These are phyloP conservation scores for Suhomyces prunicola DNA, from an alignment of 805 yeast species.

Conservation along the genomic window DNA sequence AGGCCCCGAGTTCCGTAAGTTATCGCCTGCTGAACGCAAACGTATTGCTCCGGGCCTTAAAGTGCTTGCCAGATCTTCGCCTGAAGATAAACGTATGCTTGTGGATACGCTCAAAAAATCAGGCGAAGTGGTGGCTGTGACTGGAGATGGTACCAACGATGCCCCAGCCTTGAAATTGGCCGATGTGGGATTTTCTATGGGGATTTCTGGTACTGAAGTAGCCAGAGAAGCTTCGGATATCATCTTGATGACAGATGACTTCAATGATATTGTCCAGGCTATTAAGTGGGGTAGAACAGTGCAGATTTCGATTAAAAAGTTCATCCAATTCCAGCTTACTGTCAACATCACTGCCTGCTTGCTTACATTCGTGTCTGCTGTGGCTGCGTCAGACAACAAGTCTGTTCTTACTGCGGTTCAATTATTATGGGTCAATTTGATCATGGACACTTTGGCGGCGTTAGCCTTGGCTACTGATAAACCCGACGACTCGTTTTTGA, in stretches of 20 bases:
- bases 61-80: slow-evolving; percentile 91
- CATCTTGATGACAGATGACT: slow-evolving; percentile 90
- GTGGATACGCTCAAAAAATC: slow-evolving; percentile 74
- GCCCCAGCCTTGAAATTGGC: slow-evolving; percentile 97
- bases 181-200: slow-evolving; percentile 98
- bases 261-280: slow-evolving; percentile 91
- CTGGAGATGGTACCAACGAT: slow-evolving; percentile 99
- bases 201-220: slow-evolving; percentile 96
- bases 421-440: slow-evolving; percentile 93
- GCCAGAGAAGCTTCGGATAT: slow-evolving; percentile 97
- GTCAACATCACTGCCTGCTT: slow-evolving; percentile 96
- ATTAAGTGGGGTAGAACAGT: slow-evolving; percentile 99
- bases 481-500: slow-evolving; percentile 78
- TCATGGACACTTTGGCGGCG: slow-evolving; percentile 98
- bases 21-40: slow-evolving; percentile 54
- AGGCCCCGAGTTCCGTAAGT: slow-evolving; percentile 82
- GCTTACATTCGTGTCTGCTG: slow-evolving; percentile 90
- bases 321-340: slow-evolving; percentile 93
- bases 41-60: slow-evolving; percentile 67
- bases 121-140: slow-evolving; percentile 96
- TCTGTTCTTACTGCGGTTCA: slow-evolving; percentile 97
- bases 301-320: slow-evolving; percentile 88
- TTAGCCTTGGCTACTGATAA: slow-evolving; percentile 96
- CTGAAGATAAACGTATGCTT: slow-evolving; percentile 87
- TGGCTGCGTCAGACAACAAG: slow-evolving; percentile 70